Conservation (phyloP, 2,329 filamentous ascomycete species). For the Decorospora gaudefroyi region DNA sequence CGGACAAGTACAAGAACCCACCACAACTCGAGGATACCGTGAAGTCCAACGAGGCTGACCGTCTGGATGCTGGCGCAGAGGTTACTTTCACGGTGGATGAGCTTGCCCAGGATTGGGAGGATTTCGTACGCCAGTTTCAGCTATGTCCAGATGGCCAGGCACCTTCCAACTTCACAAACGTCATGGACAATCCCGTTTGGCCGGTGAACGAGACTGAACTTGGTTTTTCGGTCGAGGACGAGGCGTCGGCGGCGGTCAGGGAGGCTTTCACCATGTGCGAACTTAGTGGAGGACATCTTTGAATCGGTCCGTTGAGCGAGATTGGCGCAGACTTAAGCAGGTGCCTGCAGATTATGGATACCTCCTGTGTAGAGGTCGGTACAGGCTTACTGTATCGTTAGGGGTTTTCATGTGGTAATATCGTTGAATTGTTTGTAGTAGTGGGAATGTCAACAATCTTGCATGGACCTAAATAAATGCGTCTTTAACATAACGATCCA, state of each 20-base stretch:
- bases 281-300: neutral
- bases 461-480: too few species aligned
- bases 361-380: too few species aligned
- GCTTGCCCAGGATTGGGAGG: neutral
- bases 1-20: neutral
- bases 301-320: too few species aligned
- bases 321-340: too few species aligned
- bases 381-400: too few species aligned
- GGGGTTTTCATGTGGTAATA: too few species aligned
- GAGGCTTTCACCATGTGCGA: neutral
- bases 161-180: neutral
- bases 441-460: too few species aligned
- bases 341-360: too few species aligned
- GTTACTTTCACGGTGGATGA: neutral
- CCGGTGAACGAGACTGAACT: neutral
- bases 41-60: neutral
- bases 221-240: neutral
- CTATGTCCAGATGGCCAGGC: neutral
- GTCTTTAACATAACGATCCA: too few species aligned
- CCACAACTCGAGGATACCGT: neutral
- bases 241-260: neutral
- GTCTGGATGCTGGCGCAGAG: neutral
- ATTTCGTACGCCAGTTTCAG: neutral
- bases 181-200: neutral
- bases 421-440: too few species aligned